Evolutionary conservation across 371 early-diverging fungal genomes (phyloP).

Genomic region (Mortierella sp.): DNA sequence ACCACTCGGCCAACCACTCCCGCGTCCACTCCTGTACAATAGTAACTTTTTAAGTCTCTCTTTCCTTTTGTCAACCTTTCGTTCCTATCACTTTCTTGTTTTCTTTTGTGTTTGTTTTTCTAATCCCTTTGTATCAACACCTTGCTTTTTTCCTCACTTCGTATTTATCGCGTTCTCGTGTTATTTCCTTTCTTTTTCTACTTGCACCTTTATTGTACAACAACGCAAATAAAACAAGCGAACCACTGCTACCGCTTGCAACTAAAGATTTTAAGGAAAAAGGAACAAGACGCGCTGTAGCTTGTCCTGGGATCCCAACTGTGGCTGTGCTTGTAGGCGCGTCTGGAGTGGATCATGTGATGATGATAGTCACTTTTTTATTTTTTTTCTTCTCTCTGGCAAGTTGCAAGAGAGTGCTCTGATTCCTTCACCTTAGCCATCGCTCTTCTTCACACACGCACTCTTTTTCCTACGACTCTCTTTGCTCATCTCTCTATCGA

Average conservation of each 20-base stretch:
- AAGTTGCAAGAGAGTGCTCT: neutral
- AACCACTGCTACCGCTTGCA: neutral
- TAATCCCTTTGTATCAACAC: constrained; percentile 15
- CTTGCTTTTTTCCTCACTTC: neutral
- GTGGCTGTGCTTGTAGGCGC: constrained; percentile 5
- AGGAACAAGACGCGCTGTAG: neutral
- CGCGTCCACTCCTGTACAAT: neutral
- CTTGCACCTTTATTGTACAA: neutral
- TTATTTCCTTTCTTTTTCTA: neutral
- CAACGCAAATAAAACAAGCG: neutral
- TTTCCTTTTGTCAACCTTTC: neutral
- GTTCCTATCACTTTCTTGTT: neutral
- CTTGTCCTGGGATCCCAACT: neutral
- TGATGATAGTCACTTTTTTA: neutral
- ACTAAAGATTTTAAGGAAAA: neutral
- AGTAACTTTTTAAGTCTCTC: neutral
- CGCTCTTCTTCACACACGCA: neutral
- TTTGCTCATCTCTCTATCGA: neutral
- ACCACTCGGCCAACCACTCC: constrained; percentile 4
- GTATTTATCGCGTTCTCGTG: constrained; percentile 6
- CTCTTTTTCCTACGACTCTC: neutral
- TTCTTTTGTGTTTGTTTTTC: constrained; percentile 8
- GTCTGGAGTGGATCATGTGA: neutral
- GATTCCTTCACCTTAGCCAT: neutral
- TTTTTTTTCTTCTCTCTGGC: neutral